Percentiles rank a stretch among this genome's conserved stretches.
These are phyloP conservation scores for Ascochyta fabae DNA, from an alignment of 2,329 filamentous ascomycete genomes.

Conservation along the genomic window DNA sequence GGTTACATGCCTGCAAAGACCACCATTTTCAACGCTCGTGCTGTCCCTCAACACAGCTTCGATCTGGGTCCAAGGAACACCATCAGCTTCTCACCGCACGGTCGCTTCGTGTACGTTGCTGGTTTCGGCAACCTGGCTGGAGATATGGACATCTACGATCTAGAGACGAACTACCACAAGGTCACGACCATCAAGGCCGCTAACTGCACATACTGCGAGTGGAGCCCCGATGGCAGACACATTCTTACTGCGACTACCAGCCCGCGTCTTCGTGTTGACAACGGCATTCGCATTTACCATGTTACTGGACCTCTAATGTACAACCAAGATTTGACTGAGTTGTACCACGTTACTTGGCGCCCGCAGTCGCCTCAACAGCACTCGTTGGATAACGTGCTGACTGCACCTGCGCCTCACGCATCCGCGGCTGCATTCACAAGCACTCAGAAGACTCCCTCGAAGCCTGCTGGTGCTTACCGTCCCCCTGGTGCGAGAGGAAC, in stretches of 20 bases:
- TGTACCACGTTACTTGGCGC: constrained; percentile 88
- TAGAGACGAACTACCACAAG: constrained; percentile 92
- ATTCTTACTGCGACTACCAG: constrained; percentile 98
- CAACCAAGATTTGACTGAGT: constrained; percentile 90
- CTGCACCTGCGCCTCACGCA: constrained; percentile 77
- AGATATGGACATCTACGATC: constrained; percentile 96
- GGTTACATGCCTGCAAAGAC: constrained; percentile 99
- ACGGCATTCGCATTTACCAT: constrained; percentile 95
- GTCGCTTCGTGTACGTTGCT: constrained; percentile 89
- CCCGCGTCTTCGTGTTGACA: constrained; percentile 92
- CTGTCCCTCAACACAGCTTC: constrained; percentile 82
- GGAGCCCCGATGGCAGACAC: constrained; percentile 94
- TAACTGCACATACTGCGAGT: constrained; percentile 95
- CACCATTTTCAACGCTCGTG: constrained; percentile 93
- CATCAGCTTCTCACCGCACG: constrained; percentile 91
- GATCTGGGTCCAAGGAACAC: constrained; percentile 90
- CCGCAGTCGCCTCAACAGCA: constrained; percentile 71
- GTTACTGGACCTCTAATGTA: constrained; percentile 89
- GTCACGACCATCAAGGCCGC: constrained; percentile 92
- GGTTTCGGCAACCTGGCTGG: constrained; percentile 97
- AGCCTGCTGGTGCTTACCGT: constrained; percentile 95
- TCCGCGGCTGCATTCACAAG: constrained; percentile 84
- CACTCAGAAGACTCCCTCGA: constrained; percentile 91
- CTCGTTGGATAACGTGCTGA: constrained; percentile 72
- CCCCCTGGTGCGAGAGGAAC: constrained; percentile 91